Percentiles rank a stretch among this genome's conserved stretches.
Conservation (phyloP, 108 stramenopile genomes). For the Nitzschia putrida region DNA sequence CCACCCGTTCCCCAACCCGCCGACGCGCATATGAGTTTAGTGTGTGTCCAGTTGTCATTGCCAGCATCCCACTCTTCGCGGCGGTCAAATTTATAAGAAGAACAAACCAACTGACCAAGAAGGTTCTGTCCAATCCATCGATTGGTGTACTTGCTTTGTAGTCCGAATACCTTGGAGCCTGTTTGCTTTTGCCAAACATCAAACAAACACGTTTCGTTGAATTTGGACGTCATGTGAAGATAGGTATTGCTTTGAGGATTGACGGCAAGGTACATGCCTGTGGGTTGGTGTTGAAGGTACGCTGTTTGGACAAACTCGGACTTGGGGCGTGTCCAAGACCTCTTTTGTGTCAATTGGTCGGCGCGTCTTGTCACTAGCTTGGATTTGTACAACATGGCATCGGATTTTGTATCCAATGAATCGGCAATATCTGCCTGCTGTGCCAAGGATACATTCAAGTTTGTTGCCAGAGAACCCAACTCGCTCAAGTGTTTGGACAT, state of each 20-base stretch:
- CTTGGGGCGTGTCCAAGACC: conserved; percentile 46
- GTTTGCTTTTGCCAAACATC: conserved; percentile 47
- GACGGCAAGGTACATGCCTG: conserved; percentile 47
- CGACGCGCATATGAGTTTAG: conserved; percentile 49
- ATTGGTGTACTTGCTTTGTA: conserved; percentile 45
- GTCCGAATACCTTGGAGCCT: conserved; percentile 42
- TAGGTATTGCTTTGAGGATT: conserved; percentile 6
- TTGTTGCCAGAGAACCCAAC: conserved; percentile 40
- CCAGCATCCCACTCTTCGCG: conserved; percentile 64
- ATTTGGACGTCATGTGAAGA: conserved; percentile 16
- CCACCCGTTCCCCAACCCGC: conserved; percentile 65
- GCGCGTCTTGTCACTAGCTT: conserved; percentile 55
- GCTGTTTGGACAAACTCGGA: conserved; percentile 33
- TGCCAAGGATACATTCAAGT: conserved; percentile 31
- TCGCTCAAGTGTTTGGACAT: conserved; percentile 42
- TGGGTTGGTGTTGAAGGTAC: conserved; percentile 43
- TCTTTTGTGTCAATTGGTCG: conserved; percentile 53
- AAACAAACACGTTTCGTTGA: conserved; percentile 52
- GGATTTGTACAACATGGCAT: conserved; percentile 48
- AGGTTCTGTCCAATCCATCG: conserved; percentile 56
- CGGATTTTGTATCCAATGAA: conserved; percentile 44
- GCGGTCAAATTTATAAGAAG: conserved; percentile 44
- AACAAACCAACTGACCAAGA: conserved; percentile 48
- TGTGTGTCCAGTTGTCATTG: conserved; percentile 36
- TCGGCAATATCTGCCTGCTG: conserved; percentile 45